Percentiles rank a stretch among this genome's conserved stretches.
Evolutionary conservation across 2,329 filamentous ascomycete genomes (phyloP).

Genomic region (Fusarium beomiforme): DNA sequence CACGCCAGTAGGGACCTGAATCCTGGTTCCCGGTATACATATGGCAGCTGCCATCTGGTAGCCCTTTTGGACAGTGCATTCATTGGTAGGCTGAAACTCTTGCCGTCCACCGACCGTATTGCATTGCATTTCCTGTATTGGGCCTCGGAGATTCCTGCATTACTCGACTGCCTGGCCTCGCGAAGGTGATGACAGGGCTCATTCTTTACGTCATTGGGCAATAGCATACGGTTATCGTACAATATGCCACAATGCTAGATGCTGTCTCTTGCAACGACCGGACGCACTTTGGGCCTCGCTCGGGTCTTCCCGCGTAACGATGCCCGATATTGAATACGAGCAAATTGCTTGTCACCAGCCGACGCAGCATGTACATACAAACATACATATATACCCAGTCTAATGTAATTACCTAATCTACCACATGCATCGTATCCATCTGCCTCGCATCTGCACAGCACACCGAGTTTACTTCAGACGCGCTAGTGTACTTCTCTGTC

Average conservation of each 20-base stretch:
- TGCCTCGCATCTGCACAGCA: slow-evolving; percentile 5
- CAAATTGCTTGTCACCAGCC: background rate
- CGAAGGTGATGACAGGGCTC: background rate
- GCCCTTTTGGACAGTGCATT: background rate
- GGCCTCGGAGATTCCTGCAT: background rate
- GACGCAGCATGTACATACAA: background rate
- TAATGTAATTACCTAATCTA: background rate
- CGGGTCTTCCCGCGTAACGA: slow-evolving; percentile 1
- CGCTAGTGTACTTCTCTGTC: background rate
- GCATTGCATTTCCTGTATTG: background rate
- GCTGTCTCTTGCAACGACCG: background rate
- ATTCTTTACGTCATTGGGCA: background rate
- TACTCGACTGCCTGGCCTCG: background rate
- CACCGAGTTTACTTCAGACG: slow-evolving; percentile 17
- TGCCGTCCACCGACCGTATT: background rate
- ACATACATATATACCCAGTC: background rate
- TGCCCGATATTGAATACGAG: background rate
- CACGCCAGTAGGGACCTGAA: slow-evolving; percentile 7
- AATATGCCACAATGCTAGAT: background rate
- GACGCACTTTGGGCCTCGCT: background rate
- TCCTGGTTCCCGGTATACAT: background rate
- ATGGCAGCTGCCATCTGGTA: background rate
- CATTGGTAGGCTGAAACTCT: background rate
- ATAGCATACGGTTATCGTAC: background rate
- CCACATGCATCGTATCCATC: background rate